Percentiles rank a stretch among this genome's conserved stretches.
These are phyloP conservation scores for Podila verticillata DNA, from an alignment of 192 early-diverging fungal species.

Conservation along the genomic window DNA sequence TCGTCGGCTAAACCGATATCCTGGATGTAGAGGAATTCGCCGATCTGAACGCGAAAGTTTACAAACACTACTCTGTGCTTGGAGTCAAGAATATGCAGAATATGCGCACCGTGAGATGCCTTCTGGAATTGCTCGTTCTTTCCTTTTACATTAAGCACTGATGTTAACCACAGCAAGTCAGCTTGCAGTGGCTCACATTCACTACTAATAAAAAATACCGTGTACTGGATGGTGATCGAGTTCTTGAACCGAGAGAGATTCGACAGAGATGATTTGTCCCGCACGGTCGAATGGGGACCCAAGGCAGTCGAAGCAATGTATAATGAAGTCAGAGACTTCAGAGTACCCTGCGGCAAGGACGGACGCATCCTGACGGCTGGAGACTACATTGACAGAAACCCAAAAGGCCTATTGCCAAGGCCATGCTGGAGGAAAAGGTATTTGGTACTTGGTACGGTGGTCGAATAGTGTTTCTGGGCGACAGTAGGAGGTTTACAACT, in stretches of 20 bases:
- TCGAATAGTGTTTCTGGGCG: background rate
- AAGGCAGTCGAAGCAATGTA: background rate
- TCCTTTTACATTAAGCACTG: too few species aligned
- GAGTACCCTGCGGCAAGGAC: background rate
- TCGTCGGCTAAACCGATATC: background rate
- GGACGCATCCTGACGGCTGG: background rate
- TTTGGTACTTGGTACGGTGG: constrained; percentile 5
- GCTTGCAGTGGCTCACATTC: background rate
- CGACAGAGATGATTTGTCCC: background rate
- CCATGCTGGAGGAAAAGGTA: constrained; percentile 2
- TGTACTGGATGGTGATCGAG: background rate
- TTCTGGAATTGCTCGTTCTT: too few species aligned
- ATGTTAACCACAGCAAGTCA: background rate
- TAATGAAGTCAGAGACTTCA: background rate
- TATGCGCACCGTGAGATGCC: background rate
- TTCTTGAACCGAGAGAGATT: background rate
- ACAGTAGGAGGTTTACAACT: background rate
- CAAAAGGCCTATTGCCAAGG: background rate
- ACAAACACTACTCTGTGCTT: background rate
- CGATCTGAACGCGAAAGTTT: too few species aligned
- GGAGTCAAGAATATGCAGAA: background rate
- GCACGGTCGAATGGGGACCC: background rate
- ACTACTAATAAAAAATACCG: background rate
- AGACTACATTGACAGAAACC: background rate
- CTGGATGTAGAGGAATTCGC: too few species aligned